Percentiles rank a stretch among this genome's conserved stretches.
phyloP scores from a whole-genome alignment of 1,284 basidiomycete species.

The Puccinia sorghi region DNA sequence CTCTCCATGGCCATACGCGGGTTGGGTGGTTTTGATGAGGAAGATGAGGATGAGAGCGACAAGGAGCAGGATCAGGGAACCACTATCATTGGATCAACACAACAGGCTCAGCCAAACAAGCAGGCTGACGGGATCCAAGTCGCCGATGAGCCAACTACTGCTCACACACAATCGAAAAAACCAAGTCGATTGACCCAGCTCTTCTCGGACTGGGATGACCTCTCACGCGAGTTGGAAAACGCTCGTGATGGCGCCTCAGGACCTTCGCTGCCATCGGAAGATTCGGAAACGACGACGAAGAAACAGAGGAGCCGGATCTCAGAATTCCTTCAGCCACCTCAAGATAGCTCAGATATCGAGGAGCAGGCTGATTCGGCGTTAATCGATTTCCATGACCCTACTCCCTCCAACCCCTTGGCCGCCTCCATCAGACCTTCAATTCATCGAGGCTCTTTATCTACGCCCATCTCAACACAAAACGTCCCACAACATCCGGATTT shows the following conservation, averaged over 20 bases:
- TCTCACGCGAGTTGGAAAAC: slow-evolving; percentile 25
- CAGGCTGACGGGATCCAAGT: background rate
- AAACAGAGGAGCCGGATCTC: slow-evolving; percentile 9
- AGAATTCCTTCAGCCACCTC: slow-evolving; percentile 12
- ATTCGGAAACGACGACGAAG: background rate
- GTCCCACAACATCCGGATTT: slow-evolving; percentile 9
- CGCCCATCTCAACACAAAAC: background rate
- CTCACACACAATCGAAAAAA: background rate
- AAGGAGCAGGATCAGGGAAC: background rate
- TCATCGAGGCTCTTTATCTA: background rate
- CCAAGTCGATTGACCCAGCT: slow-evolving; percentile 9
- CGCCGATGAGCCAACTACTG: background rate
- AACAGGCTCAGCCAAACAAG: background rate
- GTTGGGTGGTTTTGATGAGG: slow-evolving; percentile 27
- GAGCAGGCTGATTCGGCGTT: slow-evolving; percentile 7
- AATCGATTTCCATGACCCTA: slow-evolving; percentile 24
- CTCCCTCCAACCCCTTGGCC: background rate
- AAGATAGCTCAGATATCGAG: slow-evolving; percentile 16
- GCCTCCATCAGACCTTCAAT: background rate
- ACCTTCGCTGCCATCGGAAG: background rate
- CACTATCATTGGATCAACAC: background rate
- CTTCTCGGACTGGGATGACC: slow-evolving; percentile 17
- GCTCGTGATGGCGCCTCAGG: background rate
- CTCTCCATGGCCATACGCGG: slow-evolving; percentile 27
- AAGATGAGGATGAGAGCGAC: slow-evolving; percentile 31